phyloP scores from a whole-genome alignment of 2,329 filamentous ascomycete genomes.

The Penicillium sp. region DNA sequence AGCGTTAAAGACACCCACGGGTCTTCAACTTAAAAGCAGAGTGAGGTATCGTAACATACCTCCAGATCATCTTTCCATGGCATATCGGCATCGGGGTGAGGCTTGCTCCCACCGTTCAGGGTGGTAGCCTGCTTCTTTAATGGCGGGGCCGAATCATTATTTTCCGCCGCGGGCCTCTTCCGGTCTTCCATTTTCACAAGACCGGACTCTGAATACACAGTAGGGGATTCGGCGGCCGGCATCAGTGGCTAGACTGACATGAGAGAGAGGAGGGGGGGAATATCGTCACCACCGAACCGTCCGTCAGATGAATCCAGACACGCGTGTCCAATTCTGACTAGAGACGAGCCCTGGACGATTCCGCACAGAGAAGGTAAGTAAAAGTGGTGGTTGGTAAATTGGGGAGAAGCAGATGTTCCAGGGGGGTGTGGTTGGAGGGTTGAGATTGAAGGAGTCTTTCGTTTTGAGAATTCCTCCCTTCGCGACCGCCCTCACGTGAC shows the following conservation, averaged over 20 bases:
- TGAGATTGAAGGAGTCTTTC: slow-evolving; percentile 43
- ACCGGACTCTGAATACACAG: slow-evolving; percentile 76
- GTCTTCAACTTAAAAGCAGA: not conserved
- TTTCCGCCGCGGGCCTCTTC: slow-evolving; percentile 87
- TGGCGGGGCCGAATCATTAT: slow-evolving; percentile 83
- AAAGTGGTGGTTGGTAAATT: not conserved
- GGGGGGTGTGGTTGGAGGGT: slow-evolving; percentile 19
- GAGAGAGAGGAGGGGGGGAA: slow-evolving; percentile 26
- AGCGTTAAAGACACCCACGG: not conserved
- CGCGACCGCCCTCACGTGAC: slow-evolving; percentile 39
- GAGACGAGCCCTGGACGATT: slow-evolving; percentile 7
- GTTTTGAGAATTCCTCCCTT: slow-evolving; percentile 35
- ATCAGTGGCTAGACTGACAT: slow-evolving; percentile 70
- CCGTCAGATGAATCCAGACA: slow-evolving; percentile 35
- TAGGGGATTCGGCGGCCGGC: slow-evolving; percentile 78
- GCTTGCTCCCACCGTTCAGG: slow-evolving; percentile 70
- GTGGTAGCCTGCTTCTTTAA: slow-evolving; percentile 86
- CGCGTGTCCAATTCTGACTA: slow-evolving; percentile 28
- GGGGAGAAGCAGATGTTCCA: slow-evolving; percentile 1
- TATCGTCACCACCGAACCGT: slow-evolving; percentile 39
- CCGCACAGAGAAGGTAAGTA: slow-evolving; percentile 8
- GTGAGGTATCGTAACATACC: too few species aligned
- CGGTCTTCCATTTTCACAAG: slow-evolving; percentile 98
- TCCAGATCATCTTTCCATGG: slow-evolving; percentile 73
- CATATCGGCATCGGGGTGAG: slow-evolving; percentile 69